phyloP scores from a whole-genome alignment of 1,284 basidiomycete genomes.

The Rhodotorula mucilaginosa region DNA sequence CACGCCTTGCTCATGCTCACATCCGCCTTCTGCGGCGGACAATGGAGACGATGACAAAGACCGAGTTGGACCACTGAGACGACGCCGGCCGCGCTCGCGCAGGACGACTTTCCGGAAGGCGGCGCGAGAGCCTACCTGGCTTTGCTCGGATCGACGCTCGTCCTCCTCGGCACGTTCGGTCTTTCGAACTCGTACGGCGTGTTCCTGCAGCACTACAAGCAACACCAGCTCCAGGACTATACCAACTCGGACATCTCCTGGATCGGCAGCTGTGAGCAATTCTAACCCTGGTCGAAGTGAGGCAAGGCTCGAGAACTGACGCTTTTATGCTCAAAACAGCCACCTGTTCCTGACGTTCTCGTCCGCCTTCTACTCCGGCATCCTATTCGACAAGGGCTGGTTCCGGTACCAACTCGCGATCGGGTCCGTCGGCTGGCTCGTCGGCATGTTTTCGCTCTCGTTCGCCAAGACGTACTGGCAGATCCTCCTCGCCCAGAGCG shows the following conservation, averaged over 20 bases:
- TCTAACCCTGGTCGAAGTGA: too few species aligned
- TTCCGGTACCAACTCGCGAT: conserved; percentile 37
- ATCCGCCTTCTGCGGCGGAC: too few species aligned
- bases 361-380: conserved; percentile 25
- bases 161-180: conserved; percentile 27
- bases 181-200: conserved; percentile 25
- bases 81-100: neutral
- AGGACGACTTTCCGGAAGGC: conserved; percentile 25
- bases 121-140: conserved; percentile 24
- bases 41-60: neutral
- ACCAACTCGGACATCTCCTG: conserved; percentile 24
- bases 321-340: too few species aligned
- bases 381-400: conserved; percentile 31
- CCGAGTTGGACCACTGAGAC: neutral
- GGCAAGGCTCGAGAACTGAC: too few species aligned
- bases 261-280: conserved; percentile 30
- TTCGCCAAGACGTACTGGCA: conserved; percentile 20
- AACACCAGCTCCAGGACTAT: conserved; percentile 28
- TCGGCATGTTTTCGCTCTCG: conserved; percentile 31
- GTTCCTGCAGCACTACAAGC: conserved; percentile 19
- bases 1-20: too few species aligned
- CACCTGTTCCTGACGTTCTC: conserved; percentile 39
- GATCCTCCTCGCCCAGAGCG: conserved; percentile 30
- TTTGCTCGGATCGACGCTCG: conserved; percentile 19
- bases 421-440: conserved; percentile 30